Evolutionary conservation across 352 stramenopile species (phyloP), one percentile per base, ranked within the genome.

Genomic region (Thraustotheca clavata): DNA sequence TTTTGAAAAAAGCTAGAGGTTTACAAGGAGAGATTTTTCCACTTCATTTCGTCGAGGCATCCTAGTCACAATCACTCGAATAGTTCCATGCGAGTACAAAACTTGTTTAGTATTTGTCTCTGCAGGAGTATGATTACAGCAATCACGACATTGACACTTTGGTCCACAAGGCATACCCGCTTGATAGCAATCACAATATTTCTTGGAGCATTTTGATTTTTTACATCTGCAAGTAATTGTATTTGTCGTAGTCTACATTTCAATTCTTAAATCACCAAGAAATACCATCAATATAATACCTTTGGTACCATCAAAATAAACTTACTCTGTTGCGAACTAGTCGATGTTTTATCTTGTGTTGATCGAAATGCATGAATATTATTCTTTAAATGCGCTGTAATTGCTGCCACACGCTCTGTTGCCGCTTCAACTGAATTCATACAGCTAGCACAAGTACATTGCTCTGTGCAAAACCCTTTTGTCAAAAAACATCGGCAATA

Each of bases 111-210:
- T 54, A 20, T 65, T 65, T 31, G 38, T 65, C 43, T 65, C 57
- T 33, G 41, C 32, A 11, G 38, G 70, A 11, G 76, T 43, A 59
- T 89, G 73, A 77, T 99, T 99, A 59, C 89, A 81, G 74, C 95
- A 99, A 60, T 98, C 89, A 46, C 80, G 74, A 71, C 96, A 99
- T 68, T 97, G 96, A 73, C 96, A 99, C 62, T 92, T 81, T 22
- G 76, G 73, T 6, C 90, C 93, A 69, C 96, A 98, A 75, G 71
- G 81, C 49, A 88, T 88, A 63, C 67, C 83, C 72, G 92, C 96
- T 74, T 98, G 83, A 73, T 98, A 99, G 75, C 96, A 99, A 72
- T 98, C 94, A 76, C 96, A 99, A 76, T 99, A 94, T 66, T 98
- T 99, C 72, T 99, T 99, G 24, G 98, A 74, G 82, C 96, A 99